Evolutionary conservation across 139 green algal species (phyloP).

Genomic region (Zygnema cylindricum): DNA sequence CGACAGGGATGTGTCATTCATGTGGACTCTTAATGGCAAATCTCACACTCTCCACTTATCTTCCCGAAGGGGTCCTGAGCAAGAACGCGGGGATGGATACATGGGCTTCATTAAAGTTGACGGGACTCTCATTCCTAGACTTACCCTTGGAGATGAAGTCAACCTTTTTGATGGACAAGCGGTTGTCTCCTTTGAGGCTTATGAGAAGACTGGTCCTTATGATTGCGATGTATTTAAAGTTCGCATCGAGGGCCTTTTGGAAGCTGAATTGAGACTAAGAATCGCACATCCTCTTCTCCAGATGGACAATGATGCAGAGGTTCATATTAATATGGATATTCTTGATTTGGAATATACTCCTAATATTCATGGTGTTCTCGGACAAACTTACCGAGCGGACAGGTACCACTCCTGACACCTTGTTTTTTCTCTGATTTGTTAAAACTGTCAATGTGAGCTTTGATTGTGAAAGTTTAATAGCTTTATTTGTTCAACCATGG

Average conservation of each 20-base stretch:
- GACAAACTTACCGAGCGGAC: constrained; percentile 43
- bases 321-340: constrained; percentile 48
- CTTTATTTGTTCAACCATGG: too few species aligned
- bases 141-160: constrained; percentile 34
- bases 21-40: constrained; percentile 21
- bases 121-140: constrained; percentile 20
- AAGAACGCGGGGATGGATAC: constrained; percentile 37
- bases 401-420: too few species aligned
- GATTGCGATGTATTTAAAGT: constrained; percentile 24
- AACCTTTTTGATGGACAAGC: constrained; percentile 39
- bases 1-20: not conserved
- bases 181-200: constrained; percentile 25
- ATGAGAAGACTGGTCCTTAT: constrained; percentile 14
- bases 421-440: too few species aligned
- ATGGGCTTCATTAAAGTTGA: constrained; percentile 39
- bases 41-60: constrained; percentile 13
- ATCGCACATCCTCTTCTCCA: constrained; percentile 34
- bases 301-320: constrained; percentile 24
- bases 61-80: not conserved
- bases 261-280: constrained; percentile 17
- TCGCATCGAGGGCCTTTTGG: constrained; percentile 8
- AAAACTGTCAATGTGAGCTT: too few species aligned
- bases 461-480: too few species aligned
- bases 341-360: constrained; percentile 15
- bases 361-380: constrained; percentile 44